Conservation (phyloP, 2,329 filamentous ascomycete species). For the Calonectria crousiana region DNA sequence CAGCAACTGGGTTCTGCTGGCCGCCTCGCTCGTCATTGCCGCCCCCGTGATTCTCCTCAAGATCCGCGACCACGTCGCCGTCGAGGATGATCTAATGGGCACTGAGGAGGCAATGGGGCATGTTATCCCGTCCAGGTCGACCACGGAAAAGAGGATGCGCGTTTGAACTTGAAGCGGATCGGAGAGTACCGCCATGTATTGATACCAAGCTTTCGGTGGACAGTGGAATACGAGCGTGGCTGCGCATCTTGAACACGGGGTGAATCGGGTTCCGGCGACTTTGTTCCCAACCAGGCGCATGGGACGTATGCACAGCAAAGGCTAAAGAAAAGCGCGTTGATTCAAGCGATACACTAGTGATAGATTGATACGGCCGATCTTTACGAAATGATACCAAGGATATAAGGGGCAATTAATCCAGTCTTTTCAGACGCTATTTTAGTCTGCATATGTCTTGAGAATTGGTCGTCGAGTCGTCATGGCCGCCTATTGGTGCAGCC, state of each 20-base stretch:
- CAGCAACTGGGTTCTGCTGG: constrained; percentile 79
- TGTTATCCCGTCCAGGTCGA: constrained; percentile 57
- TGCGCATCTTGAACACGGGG: background rate
- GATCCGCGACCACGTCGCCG: constrained; percentile 82
- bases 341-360: background rate
- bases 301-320: background rate
- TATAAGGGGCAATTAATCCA: background rate
- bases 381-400: background rate
- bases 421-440: background rate
- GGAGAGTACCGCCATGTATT: background rate
- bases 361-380: background rate
- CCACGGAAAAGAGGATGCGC: constrained; percentile 21
- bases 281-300: background rate
- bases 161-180: background rate
- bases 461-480: no score
- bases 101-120: constrained; percentile 86
- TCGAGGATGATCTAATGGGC: constrained; percentile 87
- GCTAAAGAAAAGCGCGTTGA: background rate
- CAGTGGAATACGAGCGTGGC: background rate
- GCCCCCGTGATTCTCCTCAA: constrained; percentile 82
- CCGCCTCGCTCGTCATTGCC: constrained; percentile 80
- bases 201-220: background rate
- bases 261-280: background rate
- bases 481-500: no score
- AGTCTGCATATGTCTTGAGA: background rate